Evolutionary conservation across 2,329 filamentous ascomycete species (phyloP).

Genomic region (Fusarium ramigenum): DNA sequence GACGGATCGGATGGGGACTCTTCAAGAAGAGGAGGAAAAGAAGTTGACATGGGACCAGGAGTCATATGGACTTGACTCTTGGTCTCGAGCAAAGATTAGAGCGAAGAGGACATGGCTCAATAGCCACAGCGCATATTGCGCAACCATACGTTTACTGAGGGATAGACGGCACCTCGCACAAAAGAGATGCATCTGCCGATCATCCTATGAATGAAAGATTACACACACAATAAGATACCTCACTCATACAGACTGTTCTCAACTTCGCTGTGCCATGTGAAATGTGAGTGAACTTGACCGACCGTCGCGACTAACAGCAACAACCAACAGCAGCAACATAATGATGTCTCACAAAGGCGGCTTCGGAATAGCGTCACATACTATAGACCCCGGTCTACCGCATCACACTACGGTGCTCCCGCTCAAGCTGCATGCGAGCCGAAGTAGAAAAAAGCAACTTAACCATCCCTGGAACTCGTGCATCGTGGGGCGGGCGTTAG

Average conservation of each 20-base stretch:
- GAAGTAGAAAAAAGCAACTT: constrained; percentile 15
- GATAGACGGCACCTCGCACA: constrained; percentile 31
- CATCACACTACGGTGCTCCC: constrained; percentile 1
- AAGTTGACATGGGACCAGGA: not conserved
- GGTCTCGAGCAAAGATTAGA: constrained; percentile 20
- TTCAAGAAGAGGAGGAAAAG: not conserved
- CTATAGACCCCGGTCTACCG: not conserved
- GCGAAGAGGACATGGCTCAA: constrained; percentile 28
- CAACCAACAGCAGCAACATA: not conserved
- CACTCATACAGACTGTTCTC: not conserved
- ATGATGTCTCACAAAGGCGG: not conserved
- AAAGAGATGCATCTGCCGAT: constrained; percentile 32
- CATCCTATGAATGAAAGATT: constrained; percentile 34
- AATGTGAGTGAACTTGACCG: not conserved
- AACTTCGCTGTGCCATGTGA: not conserved
- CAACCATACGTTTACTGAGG: constrained; percentile 36
- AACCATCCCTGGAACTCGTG: constrained; percentile 11
- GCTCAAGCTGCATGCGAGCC: constrained; percentile 4
- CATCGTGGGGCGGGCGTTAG: constrained; percentile 22
- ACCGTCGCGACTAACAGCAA: not conserved
- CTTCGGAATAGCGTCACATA: not conserved
- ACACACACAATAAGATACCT: constrained; percentile 28
- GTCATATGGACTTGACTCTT: constrained; percentile 5
- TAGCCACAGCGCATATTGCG: constrained; percentile 31
- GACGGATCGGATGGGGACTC: constrained; percentile 6